Percentiles rank a stretch among this genome's conserved stretches.
These are phyloP conservation scores for Pyrrhoderma noxium DNA, from an alignment of 1,284 basidiomycete species.

Conservation along the genomic window DNA sequence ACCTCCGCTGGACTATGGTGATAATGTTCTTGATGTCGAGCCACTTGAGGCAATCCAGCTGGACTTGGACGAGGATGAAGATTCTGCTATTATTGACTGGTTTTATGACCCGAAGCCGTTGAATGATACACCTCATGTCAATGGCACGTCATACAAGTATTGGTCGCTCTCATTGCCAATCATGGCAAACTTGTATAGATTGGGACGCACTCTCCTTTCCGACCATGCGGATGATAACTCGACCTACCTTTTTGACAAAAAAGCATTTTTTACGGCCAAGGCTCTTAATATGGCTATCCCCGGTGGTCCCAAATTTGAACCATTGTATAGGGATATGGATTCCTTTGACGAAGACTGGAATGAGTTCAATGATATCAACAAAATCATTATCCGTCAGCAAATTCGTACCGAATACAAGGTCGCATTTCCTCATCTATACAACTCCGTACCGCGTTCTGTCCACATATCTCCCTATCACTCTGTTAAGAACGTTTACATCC, in stretches of 20 bases:
- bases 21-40: constrained; percentile 97
- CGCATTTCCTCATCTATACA: constrained; percentile 98
- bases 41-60: constrained; percentile 97
- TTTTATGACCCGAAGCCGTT: constrained; percentile 98
- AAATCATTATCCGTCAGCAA: constrained; percentile 98
- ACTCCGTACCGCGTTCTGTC: constrained; percentile 94
- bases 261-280: constrained; percentile 97
- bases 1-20: constrained; percentile 95
- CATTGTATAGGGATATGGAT: constrained; percentile 91
- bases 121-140: constrained; percentile 80
- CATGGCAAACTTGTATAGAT: constrained; percentile 95
- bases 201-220: constrained; percentile 88
- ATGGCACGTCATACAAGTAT: constrained; percentile 89
- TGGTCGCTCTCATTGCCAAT: constrained; percentile 86
- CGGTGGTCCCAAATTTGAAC: constrained; percentile 97
- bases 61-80: constrained; percentile 92
- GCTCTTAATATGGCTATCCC: constrained; percentile 98
- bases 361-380: constrained; percentile 99
- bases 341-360: constrained; percentile 99
- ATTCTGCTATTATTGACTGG: constrained; percentile 94
- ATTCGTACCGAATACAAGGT: constrained; percentile 99
- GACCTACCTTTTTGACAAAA: constrained; percentile 95
- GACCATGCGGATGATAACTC: constrained; percentile 89
- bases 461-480: constrained; percentile 89
- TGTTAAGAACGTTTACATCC: constrained; percentile 97